These are phyloP conservation scores for Verticillium longisporum DNA, from an alignment of 2,329 filamentous ascomycete genomes.

Conservation along the genomic window DNA sequence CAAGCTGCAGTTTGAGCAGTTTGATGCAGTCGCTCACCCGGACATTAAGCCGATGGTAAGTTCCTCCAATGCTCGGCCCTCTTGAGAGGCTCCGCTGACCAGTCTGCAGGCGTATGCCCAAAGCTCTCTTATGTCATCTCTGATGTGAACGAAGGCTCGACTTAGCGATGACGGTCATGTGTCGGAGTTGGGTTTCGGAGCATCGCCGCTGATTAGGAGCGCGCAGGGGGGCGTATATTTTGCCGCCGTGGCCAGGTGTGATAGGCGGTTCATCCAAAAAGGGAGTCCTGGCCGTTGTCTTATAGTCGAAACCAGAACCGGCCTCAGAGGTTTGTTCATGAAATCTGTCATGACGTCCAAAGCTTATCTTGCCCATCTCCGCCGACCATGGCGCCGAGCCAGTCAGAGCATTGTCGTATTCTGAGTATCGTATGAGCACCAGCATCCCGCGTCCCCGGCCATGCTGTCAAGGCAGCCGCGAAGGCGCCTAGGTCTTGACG, in stretches of 20 bases:
- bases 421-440: constrained; percentile 43
- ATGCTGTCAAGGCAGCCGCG: constrained; percentile 59
- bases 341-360: constrained; percentile 27
- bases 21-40: constrained; percentile 94
- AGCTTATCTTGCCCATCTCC: constrained; percentile 37
- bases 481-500: constrained; percentile 53
- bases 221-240: background rate
- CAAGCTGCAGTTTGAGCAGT: constrained; percentile 87
- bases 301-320: constrained; percentile 1
- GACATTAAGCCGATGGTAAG: constrained; percentile 86
- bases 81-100: constrained; percentile 18
- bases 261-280: constrained; percentile 5
- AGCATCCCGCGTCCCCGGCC: constrained; percentile 41
- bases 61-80: background rate
- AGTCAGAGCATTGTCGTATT: constrained; percentile 54
- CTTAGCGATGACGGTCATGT: background rate
- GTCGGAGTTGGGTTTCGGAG: background rate
- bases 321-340: background rate
- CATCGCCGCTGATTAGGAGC: background rate
- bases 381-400: constrained; percentile 55
- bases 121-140: constrained; percentile 69
- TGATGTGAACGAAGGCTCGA: constrained; percentile 48
- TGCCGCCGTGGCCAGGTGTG: background rate
- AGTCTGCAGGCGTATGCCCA: constrained; percentile 67
- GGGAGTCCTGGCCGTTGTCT: constrained; percentile 7